Percentiles rank a stretch among this genome's conserved stretches.
phyloP scores from a whole-genome alignment of 2,329 filamentous ascomycete genomes.

The Colletotrichum musae region DNA sequence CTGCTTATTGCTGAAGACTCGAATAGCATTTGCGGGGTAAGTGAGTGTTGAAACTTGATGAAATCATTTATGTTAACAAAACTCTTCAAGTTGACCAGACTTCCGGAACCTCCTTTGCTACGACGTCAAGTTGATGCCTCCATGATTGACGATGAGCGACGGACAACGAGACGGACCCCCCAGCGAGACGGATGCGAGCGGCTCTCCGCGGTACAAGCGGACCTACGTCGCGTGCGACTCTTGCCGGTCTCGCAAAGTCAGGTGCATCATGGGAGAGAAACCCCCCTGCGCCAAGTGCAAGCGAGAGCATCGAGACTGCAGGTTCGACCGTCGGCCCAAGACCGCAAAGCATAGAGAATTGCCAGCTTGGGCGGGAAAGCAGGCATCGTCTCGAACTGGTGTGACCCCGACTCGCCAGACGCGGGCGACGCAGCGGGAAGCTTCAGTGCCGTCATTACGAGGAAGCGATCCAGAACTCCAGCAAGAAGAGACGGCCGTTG shows the following conservation, averaged over 20 bases:
- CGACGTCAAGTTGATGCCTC: too few relatives aligned
- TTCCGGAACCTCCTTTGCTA: too few relatives aligned
- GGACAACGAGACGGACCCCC: background rate
- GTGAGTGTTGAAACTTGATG: background rate
- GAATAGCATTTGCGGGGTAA: background rate
- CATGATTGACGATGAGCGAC: background rate
- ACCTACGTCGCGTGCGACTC: slow-evolving; percentile 39
- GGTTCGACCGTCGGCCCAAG: slow-evolving; percentile 30
- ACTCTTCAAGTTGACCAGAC: too few relatives aligned
- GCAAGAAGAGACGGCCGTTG: background rate
- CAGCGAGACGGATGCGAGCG: background rate
- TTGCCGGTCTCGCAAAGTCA: slow-evolving; percentile 35
- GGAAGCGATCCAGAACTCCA: background rate
- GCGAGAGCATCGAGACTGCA: slow-evolving; percentile 38
- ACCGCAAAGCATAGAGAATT: slow-evolving; percentile 33
- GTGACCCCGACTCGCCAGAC: background rate
- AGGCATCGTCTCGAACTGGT: background rate
- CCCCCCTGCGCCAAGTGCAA: slow-evolving; percentile 40
- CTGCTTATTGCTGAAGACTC: slow-evolving; percentile 3
- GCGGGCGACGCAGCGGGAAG: background rate
- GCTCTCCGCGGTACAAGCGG: slow-evolving; percentile 21
- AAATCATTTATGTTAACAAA: background rate
- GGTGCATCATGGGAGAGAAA: slow-evolving; percentile 38
- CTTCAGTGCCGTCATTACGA: background rate
- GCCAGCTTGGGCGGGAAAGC: slow-evolving; percentile 17